These are phyloP conservation scores for Eremothecium coryli DNA, from an alignment of 1,139 yeast genomes.

Conservation along the genomic window DNA sequence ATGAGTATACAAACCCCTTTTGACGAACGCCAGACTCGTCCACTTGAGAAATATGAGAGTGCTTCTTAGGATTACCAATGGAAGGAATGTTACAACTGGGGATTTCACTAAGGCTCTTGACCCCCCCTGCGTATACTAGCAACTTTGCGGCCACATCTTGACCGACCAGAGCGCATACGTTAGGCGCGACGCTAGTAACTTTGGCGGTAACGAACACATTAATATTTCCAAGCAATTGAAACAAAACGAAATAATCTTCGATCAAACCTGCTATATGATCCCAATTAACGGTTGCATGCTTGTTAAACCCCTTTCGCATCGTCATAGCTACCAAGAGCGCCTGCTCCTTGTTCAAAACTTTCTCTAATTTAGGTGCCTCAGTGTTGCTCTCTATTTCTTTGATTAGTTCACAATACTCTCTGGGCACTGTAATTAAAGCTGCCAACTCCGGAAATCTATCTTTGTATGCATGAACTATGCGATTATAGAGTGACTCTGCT, in stretches of 20 bases:
- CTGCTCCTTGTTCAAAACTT: slow-evolving; percentile 41
- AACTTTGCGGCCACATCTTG: slow-evolving; percentile 67
- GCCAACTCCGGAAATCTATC: slow-evolving; percentile 64
- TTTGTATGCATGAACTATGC: slow-evolving; percentile 46
- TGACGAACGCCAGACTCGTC: slow-evolving; percentile 44
- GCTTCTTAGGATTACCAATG: slow-evolving; percentile 51
- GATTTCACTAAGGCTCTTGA: slow-evolving; percentile 55
- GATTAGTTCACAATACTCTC: not conserved
- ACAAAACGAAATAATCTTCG: slow-evolving; percentile 39
- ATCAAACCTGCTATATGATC: slow-evolving; percentile 32
- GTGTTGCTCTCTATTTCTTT: not conserved
- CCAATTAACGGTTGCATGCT: slow-evolving; percentile 7
- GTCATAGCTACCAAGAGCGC: slow-evolving; percentile 68
- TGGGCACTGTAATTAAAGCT: not conserved
- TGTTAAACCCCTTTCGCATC: slow-evolving; percentile 39
- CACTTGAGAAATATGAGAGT: slow-evolving; percentile 37
- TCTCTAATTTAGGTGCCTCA: slow-evolving; percentile 3
- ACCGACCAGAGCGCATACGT: slow-evolving; percentile 64
- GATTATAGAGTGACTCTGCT: slow-evolving; percentile 41
- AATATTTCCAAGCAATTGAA: slow-evolving; percentile 37
- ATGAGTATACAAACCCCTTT: slow-evolving; percentile 54
- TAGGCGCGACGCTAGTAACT: slow-evolving; percentile 60
- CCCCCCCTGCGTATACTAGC: slow-evolving; percentile 61
- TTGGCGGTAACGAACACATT: slow-evolving; percentile 49
- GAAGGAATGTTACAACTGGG: slow-evolving; percentile 84